Base-by-base conservation (phyloP, 2,329 filamentous ascomycete genomes). In the Fusarium equiseti region DNA sequence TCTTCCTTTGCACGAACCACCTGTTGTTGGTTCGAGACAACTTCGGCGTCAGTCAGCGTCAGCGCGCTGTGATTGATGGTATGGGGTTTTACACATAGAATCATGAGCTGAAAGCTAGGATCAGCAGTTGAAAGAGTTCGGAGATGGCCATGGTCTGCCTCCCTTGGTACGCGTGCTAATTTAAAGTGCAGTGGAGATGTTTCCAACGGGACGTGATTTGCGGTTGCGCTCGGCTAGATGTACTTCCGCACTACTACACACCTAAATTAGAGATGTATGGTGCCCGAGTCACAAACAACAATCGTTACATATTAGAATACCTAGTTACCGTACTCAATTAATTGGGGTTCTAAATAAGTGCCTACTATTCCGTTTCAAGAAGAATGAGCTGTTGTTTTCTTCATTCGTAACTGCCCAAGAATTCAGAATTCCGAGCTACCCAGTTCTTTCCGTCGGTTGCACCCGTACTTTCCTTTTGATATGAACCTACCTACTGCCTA, bases 1-100 rank as follows among this genome's bases (percentile, higher is more conserved):
- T 48, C 66, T 75, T 75, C 44, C 66, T 74, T 75, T 68, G 68
- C 71, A 73, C 68, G 68, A 75, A 75, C 72, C 66, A 65, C 68
- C 58, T 68, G 26, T 24, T 20, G 22, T 51, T n/a, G 70, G 73
- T 73, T 75, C 70, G 70, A 75, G 63, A 63, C 70, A 74, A 50
- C 64, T 73, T 59, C 63, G 59, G 55, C 60, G 68, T 63, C 72
- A 74, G 65, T 70, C 71, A 66, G 69, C 66, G 68, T 72, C 71
- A 73, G 64, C 72, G 61, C 53, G 54, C 58, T 46, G 50, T 70
- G 63, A 59, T 72, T 45, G 56, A 38, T 59, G 31, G 10, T 38
- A 38, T 35, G 6, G 42, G 27, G 16, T 58, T 67, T 51, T 50
- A 68, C 35, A 38, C 35, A 12, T 54, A 64, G 53, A 60, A 71